Conservation (phyloP, 495 filamentous ascomycete species). For the Aspergillus indologenus region DNA sequence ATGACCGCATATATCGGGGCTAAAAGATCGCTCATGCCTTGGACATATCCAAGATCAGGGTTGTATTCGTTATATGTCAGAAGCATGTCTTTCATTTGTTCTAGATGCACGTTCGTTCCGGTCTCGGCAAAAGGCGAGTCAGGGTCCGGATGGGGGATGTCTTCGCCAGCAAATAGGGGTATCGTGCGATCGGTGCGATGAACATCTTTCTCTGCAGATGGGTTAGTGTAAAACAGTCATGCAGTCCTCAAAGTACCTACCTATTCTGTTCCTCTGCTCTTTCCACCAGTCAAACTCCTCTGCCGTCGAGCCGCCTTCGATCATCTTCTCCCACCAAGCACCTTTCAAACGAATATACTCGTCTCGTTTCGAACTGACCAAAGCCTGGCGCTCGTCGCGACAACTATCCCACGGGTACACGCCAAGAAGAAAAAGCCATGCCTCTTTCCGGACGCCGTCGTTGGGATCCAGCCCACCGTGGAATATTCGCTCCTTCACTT, state of each 20-base stretch:
- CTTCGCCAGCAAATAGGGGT: constrained; percentile 91
- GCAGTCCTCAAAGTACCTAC: constrained; percentile 48
- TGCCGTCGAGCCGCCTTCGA: constrained; percentile 69
- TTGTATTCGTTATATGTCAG: constrained; percentile 98
- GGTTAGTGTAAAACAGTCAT: constrained; percentile 3
- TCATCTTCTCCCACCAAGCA: constrained; percentile 92
- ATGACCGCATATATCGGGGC: constrained; percentile 95
- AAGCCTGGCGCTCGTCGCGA: constrained; percentile 71
- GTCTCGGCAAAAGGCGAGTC: constrained; percentile 88
- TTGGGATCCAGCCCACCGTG: constrained; percentile 88
- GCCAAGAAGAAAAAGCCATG: constrained; percentile 91
- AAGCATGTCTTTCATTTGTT: constrained; percentile 99
- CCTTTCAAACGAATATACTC: constrained; percentile 93
- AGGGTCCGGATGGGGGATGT: constrained; percentile 96
- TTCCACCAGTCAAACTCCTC: constrained; percentile 92
- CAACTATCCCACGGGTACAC: constrained; percentile 90
- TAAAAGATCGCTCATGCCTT: constrained; percentile 97
- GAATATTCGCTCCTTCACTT: constrained; percentile 94
- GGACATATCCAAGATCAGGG: constrained; percentile 87
- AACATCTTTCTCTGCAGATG: constrained; percentile 84
- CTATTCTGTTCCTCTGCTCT: constrained; percentile 89
- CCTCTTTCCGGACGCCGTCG: constrained; percentile 90
- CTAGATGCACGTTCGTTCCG: constrained; percentile 95
- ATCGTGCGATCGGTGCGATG: constrained; percentile 93
- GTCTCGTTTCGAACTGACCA: constrained; percentile 81